Base-by-base conservation (phyloP, 352 stramenopile species). In the Thraustotheca clavata region DNA sequence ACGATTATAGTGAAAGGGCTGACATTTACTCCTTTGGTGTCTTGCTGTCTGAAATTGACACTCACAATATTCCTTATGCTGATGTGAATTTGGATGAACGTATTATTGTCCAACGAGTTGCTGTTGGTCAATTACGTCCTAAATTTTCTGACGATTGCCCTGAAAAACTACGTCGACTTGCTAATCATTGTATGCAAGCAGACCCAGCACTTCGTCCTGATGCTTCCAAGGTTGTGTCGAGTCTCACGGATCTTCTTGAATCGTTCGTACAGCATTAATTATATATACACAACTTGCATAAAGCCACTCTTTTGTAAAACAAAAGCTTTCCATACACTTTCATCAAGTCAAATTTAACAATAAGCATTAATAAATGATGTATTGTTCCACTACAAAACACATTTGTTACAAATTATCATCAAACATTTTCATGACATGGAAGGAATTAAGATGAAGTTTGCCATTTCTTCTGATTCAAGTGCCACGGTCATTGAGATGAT, bases 21-120 rank as follows among this genome's bases (percentile, higher is more conserved):
- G 80, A 93, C 60, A 85, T 91, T 26, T 91, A 91, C 65, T 89
- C 82, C 48, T 84, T 78, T 34, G 80, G 82, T 14, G 70, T 94
- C n/a, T 59, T 94, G 33, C 63, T 90, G 4, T 76, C 68, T 3
- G 82, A 91, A 67, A 67, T 94, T 27, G 80, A 94, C 66, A 89
- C 82, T 49, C 86, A 80, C 52, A 67, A 72, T 22, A 89, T 94
- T 68, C 84, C 84, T 59, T 91, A 83, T 68, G 70, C 80, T 48
- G 79, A 77, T 29, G 38, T 84, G 48, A 76, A 69, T 26, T 68
- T 89, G 6, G 81, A 91, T 29, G 83, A 93, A 66, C 75, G 79
- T 27, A 88, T 79, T 74, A 93, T 93, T 50, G 80, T 93, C 24
- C 77, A 87, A 52, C 78, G 88, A 46, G 83, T 93, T 35, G 79